Evolutionary conservation across 2,329 filamentous ascomycete species (phyloP), one percentile per base, ranked within the genome.

Genomic region (Trichoderma sp.): DNA sequence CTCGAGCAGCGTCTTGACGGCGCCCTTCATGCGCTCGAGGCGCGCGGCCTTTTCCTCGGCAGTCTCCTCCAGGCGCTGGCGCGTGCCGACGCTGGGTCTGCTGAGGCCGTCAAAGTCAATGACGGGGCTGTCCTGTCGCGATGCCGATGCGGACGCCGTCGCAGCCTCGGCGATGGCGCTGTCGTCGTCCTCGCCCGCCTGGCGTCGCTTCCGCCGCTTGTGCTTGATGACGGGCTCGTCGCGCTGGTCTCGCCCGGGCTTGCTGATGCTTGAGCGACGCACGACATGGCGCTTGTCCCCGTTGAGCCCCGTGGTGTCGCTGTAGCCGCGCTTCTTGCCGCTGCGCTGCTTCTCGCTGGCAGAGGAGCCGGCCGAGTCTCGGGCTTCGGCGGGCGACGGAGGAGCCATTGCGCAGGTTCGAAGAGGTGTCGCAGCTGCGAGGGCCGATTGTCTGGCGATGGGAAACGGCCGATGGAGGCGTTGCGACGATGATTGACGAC

Each of bases 1-100:
- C 74, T 90, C 88, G 34, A 90, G 83, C 15, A 90, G 81, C 1
- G 88, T 90, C 56, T 85, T 80, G 28, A 90, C 85, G 44, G 88
- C 88, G 52, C 80, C 85, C 66, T 82, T 80, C 76, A 90, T 83
- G 72, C 83, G 85, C 17, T 83, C 78, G 44, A 89, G 74, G 52
- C 88, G 82, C 67, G 76, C 75, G 14, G 78, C 81, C 34, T 81
- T 80, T 54, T 75, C 68, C 30, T 77, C 71, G n/a, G 67, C 52
- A 15, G 76, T 82, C 70, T 89, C 86, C 56, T 88, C 85, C 6
- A 85, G 79, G 41, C 87, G 81, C 68, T 84, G 83, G 52, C 88
- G 83, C 1, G 90, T 92, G 64, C 90, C 90, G 41, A 78, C 77
- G 71, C 85, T 85, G 5, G 85, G 85, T 62, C 85, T 79, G 72